A percentile compares a stretch with the other conserved stretches of the same genome.
Evolutionary conservation across 2,329 filamentous ascomycete species (phyloP).

Genomic region (Corniculantispora saksenae): DNA sequence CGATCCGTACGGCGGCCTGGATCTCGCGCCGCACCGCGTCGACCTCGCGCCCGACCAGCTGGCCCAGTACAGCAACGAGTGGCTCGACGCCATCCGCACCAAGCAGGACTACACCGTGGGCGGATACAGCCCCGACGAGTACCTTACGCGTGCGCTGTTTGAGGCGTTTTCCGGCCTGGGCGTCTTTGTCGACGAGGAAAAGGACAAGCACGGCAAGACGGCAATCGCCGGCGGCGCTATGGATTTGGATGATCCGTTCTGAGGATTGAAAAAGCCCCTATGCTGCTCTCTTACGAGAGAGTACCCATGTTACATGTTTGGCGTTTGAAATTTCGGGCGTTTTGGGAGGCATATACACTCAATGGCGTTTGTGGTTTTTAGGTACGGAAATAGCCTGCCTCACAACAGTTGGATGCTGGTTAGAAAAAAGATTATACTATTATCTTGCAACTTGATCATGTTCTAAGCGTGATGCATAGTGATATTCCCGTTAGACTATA

Average conservation of each 20-base stretch:
- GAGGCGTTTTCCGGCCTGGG: constrained; percentile 89
- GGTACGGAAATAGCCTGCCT: neutral
- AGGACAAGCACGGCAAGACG: constrained; percentile 41
- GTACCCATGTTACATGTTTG: neutral
- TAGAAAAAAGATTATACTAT: neutral
- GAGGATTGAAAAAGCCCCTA: neutral
- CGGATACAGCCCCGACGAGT: constrained; percentile 82
- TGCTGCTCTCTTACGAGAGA: neutral
- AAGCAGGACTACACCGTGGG: constrained; percentile 71
- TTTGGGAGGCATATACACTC: neutral
- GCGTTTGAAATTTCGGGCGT: neutral
- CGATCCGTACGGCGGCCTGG: constrained; percentile 81
- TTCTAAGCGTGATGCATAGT: neutral
- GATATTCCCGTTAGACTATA: constrained; percentile 11
- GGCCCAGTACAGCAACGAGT: constrained; percentile 72
- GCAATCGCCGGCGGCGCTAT: constrained; percentile 40
- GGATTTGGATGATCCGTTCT: constrained; percentile 53
- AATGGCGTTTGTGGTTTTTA: neutral
- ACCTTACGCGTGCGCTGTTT: constrained; percentile 76
- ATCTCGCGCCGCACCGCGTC: constrained; percentile 70
- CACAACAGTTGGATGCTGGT: neutral
- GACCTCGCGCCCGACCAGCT: constrained; percentile 51
- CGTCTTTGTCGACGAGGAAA: constrained; percentile 83
- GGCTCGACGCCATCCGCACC: constrained; percentile 66
- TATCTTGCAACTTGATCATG: neutral